A percentile compares a stretch with the other conserved stretches of the same genome.
Evolutionary conservation across 2,329 filamentous ascomycete species (phyloP).

Genomic region (Aureobasidium mangrovei): DNA sequence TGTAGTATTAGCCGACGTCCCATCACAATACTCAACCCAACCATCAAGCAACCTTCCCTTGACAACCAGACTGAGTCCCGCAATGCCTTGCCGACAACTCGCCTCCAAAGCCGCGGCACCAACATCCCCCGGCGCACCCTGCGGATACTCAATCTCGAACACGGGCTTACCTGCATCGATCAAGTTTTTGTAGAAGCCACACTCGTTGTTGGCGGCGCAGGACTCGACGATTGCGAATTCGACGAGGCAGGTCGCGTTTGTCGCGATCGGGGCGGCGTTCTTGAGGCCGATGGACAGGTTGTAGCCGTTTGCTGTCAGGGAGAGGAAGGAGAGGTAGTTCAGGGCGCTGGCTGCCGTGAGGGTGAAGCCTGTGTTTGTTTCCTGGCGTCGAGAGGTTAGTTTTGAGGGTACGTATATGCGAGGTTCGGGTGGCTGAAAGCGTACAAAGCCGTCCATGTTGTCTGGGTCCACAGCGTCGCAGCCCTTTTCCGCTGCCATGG

Average conservation of each 20-base stretch:
- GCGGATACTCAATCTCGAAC: constrained; percentile 64
- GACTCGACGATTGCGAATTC: constrained; percentile 65
- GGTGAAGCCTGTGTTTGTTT: constrained; percentile 53
- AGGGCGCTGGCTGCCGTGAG: constrained; percentile 50
- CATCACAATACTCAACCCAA: constrained; percentile 39
- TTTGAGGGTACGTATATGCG: neutral
- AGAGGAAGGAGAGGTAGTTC: constrained; percentile 53
- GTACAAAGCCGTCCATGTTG: constrained; percentile 17
- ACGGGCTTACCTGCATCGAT: constrained; percentile 56
- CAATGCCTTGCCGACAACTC: constrained; percentile 35
- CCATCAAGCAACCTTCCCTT: constrained; percentile 57
- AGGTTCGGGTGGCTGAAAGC: neutral
- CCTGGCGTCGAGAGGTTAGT: neutral
- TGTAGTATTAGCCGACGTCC: neutral
- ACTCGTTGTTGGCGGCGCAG: constrained; percentile 54
- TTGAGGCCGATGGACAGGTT: constrained; percentile 59
- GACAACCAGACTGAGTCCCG: constrained; percentile 42
- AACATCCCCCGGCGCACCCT: constrained; percentile 35
- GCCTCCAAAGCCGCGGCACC: constrained; percentile 20
- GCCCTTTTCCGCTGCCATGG: constrained; percentile 42
- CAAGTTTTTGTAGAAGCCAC: constrained; percentile 49
- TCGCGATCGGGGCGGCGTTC: constrained; percentile 56
- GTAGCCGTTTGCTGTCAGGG: constrained; percentile 42
- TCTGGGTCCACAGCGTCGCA: constrained; percentile 32
- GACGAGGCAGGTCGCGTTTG: constrained; percentile 41